Evolutionary conservation across 2,329 filamentous ascomycete species (phyloP), one percentile per base, ranked within the genome.

Genomic region (Phaeosphaeriaceae sp.): DNA sequence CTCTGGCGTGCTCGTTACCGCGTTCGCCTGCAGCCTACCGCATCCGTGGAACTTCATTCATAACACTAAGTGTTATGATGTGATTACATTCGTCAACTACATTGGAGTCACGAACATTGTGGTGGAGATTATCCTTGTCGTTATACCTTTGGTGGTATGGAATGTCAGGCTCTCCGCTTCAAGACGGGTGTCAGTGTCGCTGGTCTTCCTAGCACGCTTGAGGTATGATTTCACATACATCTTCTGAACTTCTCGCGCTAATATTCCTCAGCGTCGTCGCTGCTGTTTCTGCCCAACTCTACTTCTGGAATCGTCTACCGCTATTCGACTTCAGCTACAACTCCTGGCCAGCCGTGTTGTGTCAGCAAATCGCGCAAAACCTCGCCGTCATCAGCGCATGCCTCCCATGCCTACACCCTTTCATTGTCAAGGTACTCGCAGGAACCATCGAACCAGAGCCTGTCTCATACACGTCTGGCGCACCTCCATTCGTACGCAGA

Each of bases 341-440:
- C 22, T 63, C 57, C 42, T 74, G 69, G 70, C 59, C 58, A 4
- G 57, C 55, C 0, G 61, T 60, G 2, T 61, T 74, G 1, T 70
- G 66, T 54, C 51, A 68, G 31, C 70, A 73, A 40, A 61, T 72
- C 19, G 67, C 70, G 21, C 72, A 74, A 42, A 69, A 71, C 7
- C 65, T 74, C 11, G 68, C 69, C 41, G 51, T 74, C 55, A 69
- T 73, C 41, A 71, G 66, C 31, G 70, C 72, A 21, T 72, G 68
- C 40, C 54, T 73, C 2, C 70, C 69, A 15, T 66, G 58, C 19
- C 56, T 73, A 1, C 65, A 70, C 22, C 69, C 68, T 13, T 70
- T 71, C 57, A 66, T 70, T 49, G 61, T 68, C 40, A 60, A 56
- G 27, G 56, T 71, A 41, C 56, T 69, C 11, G 55, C 62, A 7